Evolutionary conservation across 1,139 yeast genomes (phyloP), one percentile per base, ranked within the genome.

Genomic region (Hemisphaericaspora subhashii): DNA sequence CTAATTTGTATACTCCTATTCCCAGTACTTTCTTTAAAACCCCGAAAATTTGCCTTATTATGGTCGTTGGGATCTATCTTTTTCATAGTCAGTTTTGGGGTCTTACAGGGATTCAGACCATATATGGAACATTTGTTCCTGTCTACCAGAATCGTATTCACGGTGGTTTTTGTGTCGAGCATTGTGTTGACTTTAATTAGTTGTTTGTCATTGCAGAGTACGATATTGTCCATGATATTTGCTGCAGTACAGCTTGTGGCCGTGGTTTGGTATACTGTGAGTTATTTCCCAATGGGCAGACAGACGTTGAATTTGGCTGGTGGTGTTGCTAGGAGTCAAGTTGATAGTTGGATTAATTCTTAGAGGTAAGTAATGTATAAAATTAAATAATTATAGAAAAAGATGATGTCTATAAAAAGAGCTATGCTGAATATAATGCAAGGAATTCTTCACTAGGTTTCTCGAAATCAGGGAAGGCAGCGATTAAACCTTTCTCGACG

Each of bases 21-120:
- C 57, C 85, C 86, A 1, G 63, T 80, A 10, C 60, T 80, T 34
- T 61, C 79, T 2, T 57, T 79, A 32, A 77, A 74, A 51, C 85
- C 85, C 0, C 58, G 76, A 35, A 80, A 80, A 52, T 79, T 80
- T 57, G 81, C 83, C 14, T 50, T 78, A 14, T 60, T 80, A 35
- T 80, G 85, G 83, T 74, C 83, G 0, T 54, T 80, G 33, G 86
- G 86, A 0, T 77, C 83, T 6, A 64, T 78, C 1, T 65, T 79
- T 47, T 80, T 80, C 58, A 54, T 80, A 41, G 65, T 72, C 5
- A 73, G 83, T 43, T 80, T 80, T 52, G 82, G 80, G 3, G 74
- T 79, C 0, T 56, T 79, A 35, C 83, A 78, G 52, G 85, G 85
- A 0, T 65, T 69, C 44, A 53, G 58, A 42, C 66, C 74, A 2